Base-by-base conservation (phyloP, 192 early-diverging fungal species). In the Blastocladiella britannica region DNA sequence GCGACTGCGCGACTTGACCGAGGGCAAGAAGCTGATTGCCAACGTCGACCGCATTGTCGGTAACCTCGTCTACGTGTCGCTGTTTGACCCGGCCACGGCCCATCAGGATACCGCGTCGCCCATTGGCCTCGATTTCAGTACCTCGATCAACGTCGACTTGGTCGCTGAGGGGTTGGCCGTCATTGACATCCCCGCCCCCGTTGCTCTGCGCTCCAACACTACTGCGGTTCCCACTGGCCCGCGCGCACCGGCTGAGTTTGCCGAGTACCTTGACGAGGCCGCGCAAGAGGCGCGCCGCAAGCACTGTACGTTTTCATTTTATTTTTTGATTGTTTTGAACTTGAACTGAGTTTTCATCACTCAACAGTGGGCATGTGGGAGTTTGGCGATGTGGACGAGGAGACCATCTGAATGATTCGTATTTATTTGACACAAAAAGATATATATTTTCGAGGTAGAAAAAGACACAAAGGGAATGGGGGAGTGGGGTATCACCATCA, bases 1-100 rank as follows among this genome's bases (percentile, higher is more conserved):
- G 22, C 65, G 71, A 6, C 72, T 94, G 60, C 75, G 80, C 5
- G 81, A 85, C 27, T 58, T 85, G 24, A 67, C 63, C 55, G 72
- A 77, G 52, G 37, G 37, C 37, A 47, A 47, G 37, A 47, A 47
- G n/a, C 37, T 47, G 37, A 47, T 47, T 47, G 37, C 37, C 37
- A 47, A 47, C 37, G 12, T 47, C 15, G 37, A 47, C n/a, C 37
- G 12, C 37, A 20, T 47, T 20, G n/a, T 20, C 15, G 37, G 37
- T 20, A 20, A 20, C 37, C 12, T 20, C 37, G 37, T 47, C 37
- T 47, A 20, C 15, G 37, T 47, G 1, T 20, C 37, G 2, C 37
- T 47, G 37, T 47, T 47, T 47, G 37, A 47, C 15, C 37, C 37
- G 37, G 37, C 37, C 1, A 47, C 37, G 3, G 37, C 37, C 1